Evolutionary conservation across 139 green algal genomes (phyloP), one percentile per base, ranked within the genome.

Genomic region (Micromonas pusilla): DNA sequence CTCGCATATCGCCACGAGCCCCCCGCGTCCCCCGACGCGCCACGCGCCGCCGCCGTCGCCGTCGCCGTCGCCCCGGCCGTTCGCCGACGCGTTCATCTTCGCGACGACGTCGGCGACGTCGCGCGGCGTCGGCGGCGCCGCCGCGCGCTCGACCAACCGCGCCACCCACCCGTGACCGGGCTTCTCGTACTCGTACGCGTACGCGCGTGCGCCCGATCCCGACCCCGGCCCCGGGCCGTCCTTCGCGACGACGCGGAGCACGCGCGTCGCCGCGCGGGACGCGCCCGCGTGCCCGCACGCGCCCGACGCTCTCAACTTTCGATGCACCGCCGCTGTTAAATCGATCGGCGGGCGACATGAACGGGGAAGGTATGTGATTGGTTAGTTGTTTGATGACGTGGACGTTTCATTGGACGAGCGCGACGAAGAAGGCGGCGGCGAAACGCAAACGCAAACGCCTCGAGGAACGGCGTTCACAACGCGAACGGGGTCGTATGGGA

Each of bases 151-250:
- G 21, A n/a, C 1, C 26, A 71, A 36, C 64, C 31, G 28, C 30
- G 26, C 30, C 64, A 71, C 64, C 64, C 64, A 71, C 6, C 64
- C 64, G 30, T 71, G 31, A 37, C 64, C 31, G 23, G 64, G 64
- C 31, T 71, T 71, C 2, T 71, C 64, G 64, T 39, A 33, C 25
- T 39, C 28, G 2, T 39, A 39, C 64, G 20, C 1, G 31, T 71
- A 71, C 3, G 26, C 31, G 1, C 30, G 23, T 23, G 23, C 30
- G 2, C 1, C 1, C 25, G 21, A 23, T 19, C 23, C 30, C 30
- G 21, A 34, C 30, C 26, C 23, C 64, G 64, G 23, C 26, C 64
- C 1, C 64, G n/a, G n/a, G n/a, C n/a, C n/a, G n/a, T n/a, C n/a
- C n/a, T n/a, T n/a, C n/a, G n/a, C n/a, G n/a, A 71, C 28, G 26